phyloP scores from a whole-genome alignment of 129 eudicot genomes.

The Dittrichia graveolens region DNA sequence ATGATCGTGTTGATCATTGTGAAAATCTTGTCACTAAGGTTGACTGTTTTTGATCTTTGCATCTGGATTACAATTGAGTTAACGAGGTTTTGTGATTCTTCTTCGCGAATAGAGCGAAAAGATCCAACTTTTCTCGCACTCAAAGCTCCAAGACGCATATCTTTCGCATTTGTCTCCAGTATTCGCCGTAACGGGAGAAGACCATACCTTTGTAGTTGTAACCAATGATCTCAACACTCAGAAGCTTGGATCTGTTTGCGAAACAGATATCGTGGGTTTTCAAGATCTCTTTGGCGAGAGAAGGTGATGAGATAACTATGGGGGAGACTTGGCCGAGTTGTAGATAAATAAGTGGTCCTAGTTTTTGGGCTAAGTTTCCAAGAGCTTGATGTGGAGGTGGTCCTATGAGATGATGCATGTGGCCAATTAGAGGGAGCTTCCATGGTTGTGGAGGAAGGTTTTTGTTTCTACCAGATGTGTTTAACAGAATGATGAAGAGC shows the following conservation, averaged over 20 bases:
- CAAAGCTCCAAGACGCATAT: conserved; percentile 19
- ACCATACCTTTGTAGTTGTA: neutral
- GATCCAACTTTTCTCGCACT: conserved; percentile 1
- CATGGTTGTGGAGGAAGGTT: too few species aligned
- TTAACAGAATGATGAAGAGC: neutral
- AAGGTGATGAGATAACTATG: neutral
- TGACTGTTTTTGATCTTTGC: neutral
- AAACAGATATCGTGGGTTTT: conserved; percentile 6
- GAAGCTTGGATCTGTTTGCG: conserved; percentile 17
- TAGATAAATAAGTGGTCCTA: too few species aligned
- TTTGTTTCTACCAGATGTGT: too few species aligned
- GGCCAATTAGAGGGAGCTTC: too few species aligned
- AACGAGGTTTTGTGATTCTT: neutral
- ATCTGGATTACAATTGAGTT: neutral
- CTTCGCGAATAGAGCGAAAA: neutral
- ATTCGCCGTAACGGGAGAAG: conserved; percentile 1
- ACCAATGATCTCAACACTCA: neutral
- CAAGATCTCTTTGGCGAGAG: neutral
- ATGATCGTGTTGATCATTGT: neutral
- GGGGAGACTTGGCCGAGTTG: too few species aligned
- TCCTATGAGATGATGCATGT: too few species aligned
- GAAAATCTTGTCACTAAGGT: neutral
- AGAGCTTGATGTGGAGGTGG: too few species aligned
- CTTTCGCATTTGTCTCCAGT: conserved; percentile 25
- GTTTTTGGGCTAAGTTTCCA: too few species aligned